phyloP scores from a whole-genome alignment of 768 basidiomycete genomes.

The Agaricus subrufescens region DNA sequence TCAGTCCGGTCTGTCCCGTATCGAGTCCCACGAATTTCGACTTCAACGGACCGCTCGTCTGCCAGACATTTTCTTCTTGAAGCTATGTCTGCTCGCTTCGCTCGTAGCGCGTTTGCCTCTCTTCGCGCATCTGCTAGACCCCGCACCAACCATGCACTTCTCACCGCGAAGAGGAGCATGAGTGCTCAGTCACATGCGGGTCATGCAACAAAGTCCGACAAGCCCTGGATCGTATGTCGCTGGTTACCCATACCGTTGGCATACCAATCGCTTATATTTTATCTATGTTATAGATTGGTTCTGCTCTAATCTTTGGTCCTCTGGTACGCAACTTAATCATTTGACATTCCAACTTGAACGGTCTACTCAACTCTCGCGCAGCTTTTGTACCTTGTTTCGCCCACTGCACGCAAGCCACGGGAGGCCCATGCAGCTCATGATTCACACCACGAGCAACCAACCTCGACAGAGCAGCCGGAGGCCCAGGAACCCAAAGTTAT shows the following conservation, averaged over 20 bases:
- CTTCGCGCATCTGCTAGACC: slow-evolving; percentile 26
- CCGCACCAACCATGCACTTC: slow-evolving; percentile 17
- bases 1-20: slow-evolving; percentile 34
- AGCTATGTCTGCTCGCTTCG: slow-evolving; percentile 35
- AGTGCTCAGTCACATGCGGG: slow-evolving; percentile 30
- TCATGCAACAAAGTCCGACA: slow-evolving; percentile 31
- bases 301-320: slow-evolving; percentile 35
- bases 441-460: slow-evolving; percentile 25
- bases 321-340: slow-evolving; percentile 24
- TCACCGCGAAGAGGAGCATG: slow-evolving; percentile 28
- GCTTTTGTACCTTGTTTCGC: slow-evolving; percentile 39
- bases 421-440: slow-evolving; percentile 25
- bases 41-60: slow-evolving; percentile 5
- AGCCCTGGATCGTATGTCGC: slow-evolving; percentile 39
- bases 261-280: slow-evolving; percentile 7
- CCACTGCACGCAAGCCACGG: slow-evolving; percentile 30
- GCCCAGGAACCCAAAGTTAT: slow-evolving; percentile 19
- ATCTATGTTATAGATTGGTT: slow-evolving; percentile 28
- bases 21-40: slow-evolving; percentile 16
- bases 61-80: background rate
- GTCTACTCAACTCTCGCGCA: slow-evolving; percentile 12
- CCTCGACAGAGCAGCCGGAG: slow-evolving; percentile 19
- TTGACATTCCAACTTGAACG: background rate
- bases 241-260: slow-evolving; percentile 7
- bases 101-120: slow-evolving; percentile 29